Evolutionary conservation across 768 basidiomycete genomes (phyloP), one percentile per base, ranked within the genome.

Genomic region (Hygrophorus pudorinus): DNA sequence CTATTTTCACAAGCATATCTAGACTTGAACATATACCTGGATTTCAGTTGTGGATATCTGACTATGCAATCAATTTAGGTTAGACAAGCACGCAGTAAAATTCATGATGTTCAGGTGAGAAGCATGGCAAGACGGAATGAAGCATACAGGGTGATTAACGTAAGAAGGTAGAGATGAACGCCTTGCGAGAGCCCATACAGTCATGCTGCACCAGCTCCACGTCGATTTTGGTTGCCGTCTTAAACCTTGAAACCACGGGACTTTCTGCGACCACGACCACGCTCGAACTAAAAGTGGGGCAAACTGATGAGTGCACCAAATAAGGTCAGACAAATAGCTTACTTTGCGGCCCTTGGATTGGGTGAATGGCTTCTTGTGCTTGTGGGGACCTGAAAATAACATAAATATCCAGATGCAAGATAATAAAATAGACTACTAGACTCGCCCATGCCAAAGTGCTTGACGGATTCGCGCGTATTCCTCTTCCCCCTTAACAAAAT

Each of bases 351-450:
- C 94, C 74, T 94, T 96, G 63, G 90, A 92, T 59, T 71, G 74
- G 38, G 92, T 87, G 72, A 91, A 86, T 38, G 96, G 96, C 72
- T 93, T 96, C 78, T 94, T 97, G 83, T 96, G 74, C 71, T 97
- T 90, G 82, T 93, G 89, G 45, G 92, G 92, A 53, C 85, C 78
- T 74, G 48, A 10, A 43, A 38, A 32, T 28, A 39, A 10, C 29
- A 20, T 42, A 6, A 41, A 40, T 4, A 24, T 30, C 17, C 14
- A 29, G 30, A 41, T 9, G 34, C n/a, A 20, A 6, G 18, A 11
- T 14, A 51, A 20, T 17, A 20, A 27, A 7, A 46, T 20, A 32
- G 34, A 30, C 11, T 24, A 13, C 9, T 1, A 5, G 38, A 58
- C 67, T 46, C 48, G 70, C 83, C 89, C 87, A 89, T 89, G 68